A percentile compares a stretch with the other conserved stretches of the same genome.
These are phyloP conservation scores for Brassica hybrid DNA, from an alignment of 441 rosid species.

Conservation along the genomic window DNA sequence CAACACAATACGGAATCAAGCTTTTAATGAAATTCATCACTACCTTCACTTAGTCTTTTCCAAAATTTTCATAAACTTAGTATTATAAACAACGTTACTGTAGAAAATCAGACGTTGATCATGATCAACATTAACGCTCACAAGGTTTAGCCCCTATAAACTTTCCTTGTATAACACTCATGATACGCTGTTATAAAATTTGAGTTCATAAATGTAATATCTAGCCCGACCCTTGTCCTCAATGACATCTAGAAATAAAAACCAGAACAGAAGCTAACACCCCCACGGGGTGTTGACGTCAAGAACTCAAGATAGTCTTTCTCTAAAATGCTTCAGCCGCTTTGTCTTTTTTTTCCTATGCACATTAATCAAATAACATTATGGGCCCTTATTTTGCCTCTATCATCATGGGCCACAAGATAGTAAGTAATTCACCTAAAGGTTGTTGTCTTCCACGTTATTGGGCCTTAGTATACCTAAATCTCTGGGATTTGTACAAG, in stretches of 20 bases:
- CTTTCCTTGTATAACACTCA: background rate
- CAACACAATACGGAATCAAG: background rate
- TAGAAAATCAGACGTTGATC: background rate
- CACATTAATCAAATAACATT: background rate
- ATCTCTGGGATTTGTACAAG: too few species aligned
- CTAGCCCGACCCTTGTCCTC: background rate
- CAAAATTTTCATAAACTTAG: background rate
- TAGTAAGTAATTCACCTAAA: too few species aligned
- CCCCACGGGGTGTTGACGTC: too few species aligned
- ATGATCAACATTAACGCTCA: background rate
- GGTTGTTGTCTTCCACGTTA: background rate
- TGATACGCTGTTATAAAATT: background rate
- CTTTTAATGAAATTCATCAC: background rate
- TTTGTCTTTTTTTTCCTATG: background rate
- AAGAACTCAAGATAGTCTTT: too few species aligned
- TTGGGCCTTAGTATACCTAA: background rate
- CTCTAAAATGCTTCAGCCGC: background rate
- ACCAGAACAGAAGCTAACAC: background rate
- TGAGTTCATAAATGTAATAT: background rate
- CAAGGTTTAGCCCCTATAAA: background rate
- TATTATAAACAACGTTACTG: background rate
- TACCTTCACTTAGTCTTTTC: background rate
- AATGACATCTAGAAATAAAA: background rate
- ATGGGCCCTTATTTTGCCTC: too few species aligned
- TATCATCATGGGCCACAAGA: too few species aligned